Evolutionary conservation across 2,329 filamentous ascomycete genomes (phyloP).

Genomic region (Colletotrichum sp.): DNA sequence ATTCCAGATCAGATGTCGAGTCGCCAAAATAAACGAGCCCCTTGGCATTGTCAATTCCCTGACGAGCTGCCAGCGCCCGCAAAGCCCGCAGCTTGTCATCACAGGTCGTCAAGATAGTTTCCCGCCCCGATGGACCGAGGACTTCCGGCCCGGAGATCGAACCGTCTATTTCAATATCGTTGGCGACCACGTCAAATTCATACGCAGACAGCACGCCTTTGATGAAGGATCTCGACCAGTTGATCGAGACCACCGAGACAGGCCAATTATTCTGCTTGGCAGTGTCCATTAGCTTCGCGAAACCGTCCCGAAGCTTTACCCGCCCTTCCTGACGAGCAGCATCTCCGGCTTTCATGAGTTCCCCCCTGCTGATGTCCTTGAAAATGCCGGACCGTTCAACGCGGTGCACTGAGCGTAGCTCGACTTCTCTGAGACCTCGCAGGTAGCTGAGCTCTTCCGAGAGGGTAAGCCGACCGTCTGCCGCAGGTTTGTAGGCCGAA

Average conservation of each 20-base stretch:
- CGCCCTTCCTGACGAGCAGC: slow-evolving; percentile 36
- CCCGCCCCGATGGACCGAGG: slow-evolving; percentile 27
- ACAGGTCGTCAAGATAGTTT: slow-evolving; percentile 40
- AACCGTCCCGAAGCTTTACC: slow-evolving; percentile 44
- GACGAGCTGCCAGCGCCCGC: slow-evolving; percentile 28
- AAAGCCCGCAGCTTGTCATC: slow-evolving; percentile 52
- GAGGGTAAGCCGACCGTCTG: slow-evolving; percentile 35
- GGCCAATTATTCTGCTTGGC: slow-evolving; percentile 36
- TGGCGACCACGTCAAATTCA: slow-evolving; percentile 45
- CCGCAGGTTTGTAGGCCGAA: slow-evolving; percentile 33
- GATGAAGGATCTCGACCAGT: slow-evolving; percentile 56
- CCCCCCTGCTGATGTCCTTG: slow-evolving; percentile 34
- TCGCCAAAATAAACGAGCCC: slow-evolving; percentile 61
- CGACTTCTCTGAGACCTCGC: slow-evolving; percentile 45
- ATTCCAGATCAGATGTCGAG: slow-evolving; percentile 61
- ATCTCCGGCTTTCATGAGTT: slow-evolving; percentile 42
- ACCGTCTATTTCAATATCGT: slow-evolving; percentile 44
- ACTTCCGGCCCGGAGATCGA: slow-evolving; percentile 44
- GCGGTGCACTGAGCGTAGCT: slow-evolving; percentile 49
- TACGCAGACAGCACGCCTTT: slow-evolving; percentile 42
- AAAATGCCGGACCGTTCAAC: slow-evolving; percentile 52
- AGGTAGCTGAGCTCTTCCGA: slow-evolving; percentile 49
- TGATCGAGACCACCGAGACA: slow-evolving; percentile 54
- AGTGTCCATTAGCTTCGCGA: slow-evolving; percentile 34
- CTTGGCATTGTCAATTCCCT: slow-evolving; percentile 18